Percentiles rank a stretch among this genome's conserved stretches.
Conservation (phyloP, 371 early-diverging fungal genomes). For the Syncephalastrum sp. region DNA sequence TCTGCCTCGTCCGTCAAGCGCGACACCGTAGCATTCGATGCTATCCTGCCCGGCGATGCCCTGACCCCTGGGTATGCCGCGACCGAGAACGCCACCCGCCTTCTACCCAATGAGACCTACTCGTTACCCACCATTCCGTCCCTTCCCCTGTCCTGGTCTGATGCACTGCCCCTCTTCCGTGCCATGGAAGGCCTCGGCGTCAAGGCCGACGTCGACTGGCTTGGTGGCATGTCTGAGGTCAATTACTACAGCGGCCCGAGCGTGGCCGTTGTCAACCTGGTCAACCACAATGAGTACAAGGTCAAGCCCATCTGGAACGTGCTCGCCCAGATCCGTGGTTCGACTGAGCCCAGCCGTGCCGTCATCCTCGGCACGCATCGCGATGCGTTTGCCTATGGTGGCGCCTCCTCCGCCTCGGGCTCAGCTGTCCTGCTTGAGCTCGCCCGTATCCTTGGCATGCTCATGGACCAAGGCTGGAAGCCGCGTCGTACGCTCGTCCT, state of each 20-base stretch:
- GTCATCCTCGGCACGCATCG: slow-evolving; percentile 66
- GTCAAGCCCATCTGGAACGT: slow-evolving; percentile 65
- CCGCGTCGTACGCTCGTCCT: slow-evolving; percentile 66
- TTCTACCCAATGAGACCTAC: slow-evolving; percentile 44
- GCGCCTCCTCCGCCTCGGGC: slow-evolving; percentile 63
- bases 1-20: slow-evolving; percentile 55
- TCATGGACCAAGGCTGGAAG: slow-evolving; percentile 62
- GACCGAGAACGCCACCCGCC: slow-evolving; percentile 47
- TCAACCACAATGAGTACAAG: slow-evolving; percentile 52
- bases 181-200: slow-evolving; percentile 49
- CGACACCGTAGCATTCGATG: slow-evolving; percentile 53
- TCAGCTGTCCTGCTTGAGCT: slow-evolving; percentile 63
- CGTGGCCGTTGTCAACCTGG: slow-evolving; percentile 45
- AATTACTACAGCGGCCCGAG: slow-evolving; percentile 59
- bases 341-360: slow-evolving; percentile 51
- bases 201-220: slow-evolving; percentile 27
- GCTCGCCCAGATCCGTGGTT: slow-evolving; percentile 56
- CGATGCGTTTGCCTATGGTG: slow-evolving; percentile 67
- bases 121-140: slow-evolving; percentile 61
- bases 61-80: slow-evolving; percentile 62
- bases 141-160: slow-evolving; percentile 64
- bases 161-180: slow-evolving; percentile 55
- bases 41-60: slow-evolving; percentile 61
- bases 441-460: slow-evolving; percentile 52
- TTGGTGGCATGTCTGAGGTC: slow-evolving; percentile 48